Conservation (phyloP, 2,329 filamentous ascomycete species). For the Aspergillus sclerotialis region DNA sequence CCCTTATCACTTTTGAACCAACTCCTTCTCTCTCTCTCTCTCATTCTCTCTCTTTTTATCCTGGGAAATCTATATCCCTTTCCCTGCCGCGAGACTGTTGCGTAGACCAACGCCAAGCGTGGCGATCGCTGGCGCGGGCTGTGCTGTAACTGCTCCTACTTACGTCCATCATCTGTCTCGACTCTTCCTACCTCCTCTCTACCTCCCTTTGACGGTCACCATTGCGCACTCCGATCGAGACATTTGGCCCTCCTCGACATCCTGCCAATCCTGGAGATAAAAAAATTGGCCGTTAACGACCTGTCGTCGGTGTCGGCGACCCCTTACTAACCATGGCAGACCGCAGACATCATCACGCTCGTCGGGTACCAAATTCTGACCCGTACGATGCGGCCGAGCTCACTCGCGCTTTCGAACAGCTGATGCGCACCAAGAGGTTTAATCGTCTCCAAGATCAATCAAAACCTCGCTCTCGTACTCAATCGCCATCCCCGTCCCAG, state of each 20-base stretch:
- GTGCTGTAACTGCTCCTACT: slow-evolving; percentile 15
- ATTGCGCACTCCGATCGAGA: too few relatives aligned
- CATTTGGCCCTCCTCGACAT: background rate
- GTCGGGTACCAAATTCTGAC: slow-evolving; percentile 20
- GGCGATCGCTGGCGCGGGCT: slow-evolving; percentile 21
- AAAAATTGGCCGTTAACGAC: slow-evolving; percentile 1
- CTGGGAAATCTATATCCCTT: slow-evolving; percentile 6
- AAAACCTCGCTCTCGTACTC: slow-evolving; percentile 51
- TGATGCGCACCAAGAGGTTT: slow-evolving; percentile 79
- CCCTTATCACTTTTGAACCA: too few relatives aligned
- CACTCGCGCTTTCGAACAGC: slow-evolving; percentile 75
- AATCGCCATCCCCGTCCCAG: slow-evolving; percentile 48
- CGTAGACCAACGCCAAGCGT: slow-evolving; percentile 17
- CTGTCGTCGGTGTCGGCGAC: slow-evolving; percentile 19
- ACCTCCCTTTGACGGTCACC: background rate
- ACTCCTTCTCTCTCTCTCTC: slow-evolving; percentile 9
- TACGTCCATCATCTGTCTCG: slow-evolving; percentile 8
- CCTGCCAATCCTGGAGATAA: background rate
- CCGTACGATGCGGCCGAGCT: slow-evolving; percentile 72
- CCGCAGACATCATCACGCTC: slow-evolving; percentile 25
- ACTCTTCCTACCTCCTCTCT: slow-evolving; percentile 2
- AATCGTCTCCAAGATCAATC: slow-evolving; percentile 66
- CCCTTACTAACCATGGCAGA: slow-evolving; percentile 29
- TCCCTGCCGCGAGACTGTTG: slow-evolving; percentile 2
- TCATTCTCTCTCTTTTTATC: slow-evolving; percentile 7